Evolutionary conservation across 1,284 basidiomycete genomes (phyloP), one percentile per base, ranked within the genome.

Genomic region (Termitomyces sp.): DNA sequence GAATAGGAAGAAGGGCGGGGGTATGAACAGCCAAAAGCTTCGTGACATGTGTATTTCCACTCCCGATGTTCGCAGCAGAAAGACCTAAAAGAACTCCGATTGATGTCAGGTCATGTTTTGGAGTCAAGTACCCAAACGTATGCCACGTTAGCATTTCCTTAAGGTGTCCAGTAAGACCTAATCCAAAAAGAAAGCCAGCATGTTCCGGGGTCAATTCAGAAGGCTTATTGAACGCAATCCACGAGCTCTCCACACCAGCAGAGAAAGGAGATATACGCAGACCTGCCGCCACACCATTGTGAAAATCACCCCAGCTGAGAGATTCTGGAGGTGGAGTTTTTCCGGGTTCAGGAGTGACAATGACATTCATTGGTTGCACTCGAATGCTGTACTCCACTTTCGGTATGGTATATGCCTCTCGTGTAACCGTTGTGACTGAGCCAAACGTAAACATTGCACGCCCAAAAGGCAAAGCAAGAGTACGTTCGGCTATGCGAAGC

Each of bases 281-380:
- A 1, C 90, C 96, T 1, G 93, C 90, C 1, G 94, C 92, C 0
- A 97, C 95, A 15, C 97, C 97, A 59, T 97, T 96, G 71, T 99
- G 95, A 70, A 99, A 99, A 58, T 94, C 90, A 15, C 94, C 94
- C 97, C 96, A 99, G 54, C 82, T 84, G 8, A 84, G 71, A 38
- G 84, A 86, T 42, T 96, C 94, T 3, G 49, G 49, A 15, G 68
- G 62, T 4, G 80, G 74, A 53, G 90, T 80, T 67, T 85, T 88
- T 39, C 83, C 83, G 26, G 71, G 61, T 58, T 91, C 88, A 0
- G 86, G 82, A 2, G 77, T 68, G 38, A 90, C 77, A 8, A 78
- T 73, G 31, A 84, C 68, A 61, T 88, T 88, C 59, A 84, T 73
- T 28, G 88, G 83, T 54, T 89, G 82, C 15, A 94, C 70, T 44